Conservation (phyloP, 2,329 filamentous ascomycete species). For the Hypoxylon sp. region DNA sequence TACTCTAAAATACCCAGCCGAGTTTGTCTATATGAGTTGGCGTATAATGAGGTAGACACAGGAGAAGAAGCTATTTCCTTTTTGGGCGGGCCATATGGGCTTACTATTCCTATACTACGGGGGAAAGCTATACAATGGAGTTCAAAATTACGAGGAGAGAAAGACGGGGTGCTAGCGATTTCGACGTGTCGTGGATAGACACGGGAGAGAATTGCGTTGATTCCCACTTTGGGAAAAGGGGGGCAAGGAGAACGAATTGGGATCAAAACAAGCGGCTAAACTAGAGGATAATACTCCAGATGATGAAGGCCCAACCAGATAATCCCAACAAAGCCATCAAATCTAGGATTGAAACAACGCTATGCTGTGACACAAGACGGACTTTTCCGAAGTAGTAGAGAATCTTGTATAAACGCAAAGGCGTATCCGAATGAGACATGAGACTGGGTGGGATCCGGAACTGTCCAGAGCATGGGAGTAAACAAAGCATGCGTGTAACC, state of each 20-base stretch:
- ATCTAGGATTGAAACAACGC: constrained; percentile 29
- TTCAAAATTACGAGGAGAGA: constrained; percentile 36
- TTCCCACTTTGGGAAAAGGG: constrained; percentile 38
- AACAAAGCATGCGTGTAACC: constrained; percentile 44
- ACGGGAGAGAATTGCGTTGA: constrained; percentile 34
- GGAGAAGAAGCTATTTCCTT: constrained; percentile 28
- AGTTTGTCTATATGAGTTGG: constrained; percentile 34
- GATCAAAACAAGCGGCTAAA: constrained; percentile 39
- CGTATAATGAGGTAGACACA: constrained; percentile 30
- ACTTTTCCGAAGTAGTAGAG: constrained; percentile 32
- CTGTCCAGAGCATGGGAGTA: constrained; percentile 32
- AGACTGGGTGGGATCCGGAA: constrained; percentile 36
- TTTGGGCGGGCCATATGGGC: constrained; percentile 11
- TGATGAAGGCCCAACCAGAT: constrained; percentile 37
- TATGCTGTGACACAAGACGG: constrained; percentile 38
- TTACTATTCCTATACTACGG: constrained; percentile 29
- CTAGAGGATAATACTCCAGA: constrained; percentile 41
- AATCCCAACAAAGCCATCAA: constrained; percentile 33
- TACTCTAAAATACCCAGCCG: constrained; percentile 37
- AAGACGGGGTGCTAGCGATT: constrained; percentile 26
- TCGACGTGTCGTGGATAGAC: constrained; percentile 32
- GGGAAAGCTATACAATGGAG: constrained; percentile 34
- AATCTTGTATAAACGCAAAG: constrained; percentile 22
- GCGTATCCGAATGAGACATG: constrained; percentile 31
- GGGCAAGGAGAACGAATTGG: constrained; percentile 30